These are phyloP conservation scores for Dentipellis sp. DNA, from an alignment of 768 basidiomycete species.

Conservation along the genomic window DNA sequence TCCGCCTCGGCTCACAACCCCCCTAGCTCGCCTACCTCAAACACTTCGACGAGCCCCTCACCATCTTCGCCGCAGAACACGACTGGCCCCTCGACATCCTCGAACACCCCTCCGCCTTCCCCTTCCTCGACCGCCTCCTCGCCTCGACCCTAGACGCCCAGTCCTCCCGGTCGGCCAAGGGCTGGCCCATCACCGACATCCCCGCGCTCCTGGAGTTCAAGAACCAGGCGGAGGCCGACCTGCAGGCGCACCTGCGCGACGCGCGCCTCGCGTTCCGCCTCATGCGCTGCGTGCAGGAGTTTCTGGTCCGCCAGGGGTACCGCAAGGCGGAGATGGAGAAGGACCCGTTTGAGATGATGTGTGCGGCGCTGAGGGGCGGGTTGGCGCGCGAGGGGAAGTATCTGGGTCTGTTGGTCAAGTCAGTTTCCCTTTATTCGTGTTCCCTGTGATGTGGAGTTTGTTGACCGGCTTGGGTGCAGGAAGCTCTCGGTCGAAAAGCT, in stretches of 20 bases:
- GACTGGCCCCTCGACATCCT: slow-evolving; percentile 4
- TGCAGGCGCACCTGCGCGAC: slow-evolving; percentile 22
- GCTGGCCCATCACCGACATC: slow-evolving; percentile 21
- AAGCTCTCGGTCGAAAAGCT: slow-evolving; percentile 31
- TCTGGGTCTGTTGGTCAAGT: slow-evolving; percentile 43
- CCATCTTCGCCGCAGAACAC: slow-evolving; percentile 24
- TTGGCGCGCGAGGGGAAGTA: slow-evolving; percentile 33
- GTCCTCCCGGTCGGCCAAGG: slow-evolving; percentile 1
- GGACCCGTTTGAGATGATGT: slow-evolving; percentile 30
- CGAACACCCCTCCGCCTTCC: slow-evolving; percentile 14
- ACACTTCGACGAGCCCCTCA: slow-evolving; percentile 59
- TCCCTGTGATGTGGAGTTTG: neutral
- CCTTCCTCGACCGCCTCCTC: slow-evolving; percentile 25
- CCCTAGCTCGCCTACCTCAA: slow-evolving; percentile 57
- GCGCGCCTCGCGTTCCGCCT: slow-evolving; percentile 42
- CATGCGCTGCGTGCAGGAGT: slow-evolving; percentile 32
- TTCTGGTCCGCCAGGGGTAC: slow-evolving; percentile 35
- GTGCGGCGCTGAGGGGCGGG: slow-evolving; percentile 34
- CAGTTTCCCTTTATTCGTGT: slow-evolving; percentile 12
- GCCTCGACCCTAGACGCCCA: slow-evolving; percentile 13
- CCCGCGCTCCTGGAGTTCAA: slow-evolving; percentile 25
- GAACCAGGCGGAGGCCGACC: slow-evolving; percentile 27
- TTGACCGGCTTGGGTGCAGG: slow-evolving; percentile 17
- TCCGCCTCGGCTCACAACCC: neutral
- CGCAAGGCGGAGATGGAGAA: slow-evolving; percentile 18